Evolutionary conservation across 2,329 filamentous ascomycete genomes (phyloP), one percentile per base, ranked within the genome.

Genomic region (Fusarium sp.): DNA sequence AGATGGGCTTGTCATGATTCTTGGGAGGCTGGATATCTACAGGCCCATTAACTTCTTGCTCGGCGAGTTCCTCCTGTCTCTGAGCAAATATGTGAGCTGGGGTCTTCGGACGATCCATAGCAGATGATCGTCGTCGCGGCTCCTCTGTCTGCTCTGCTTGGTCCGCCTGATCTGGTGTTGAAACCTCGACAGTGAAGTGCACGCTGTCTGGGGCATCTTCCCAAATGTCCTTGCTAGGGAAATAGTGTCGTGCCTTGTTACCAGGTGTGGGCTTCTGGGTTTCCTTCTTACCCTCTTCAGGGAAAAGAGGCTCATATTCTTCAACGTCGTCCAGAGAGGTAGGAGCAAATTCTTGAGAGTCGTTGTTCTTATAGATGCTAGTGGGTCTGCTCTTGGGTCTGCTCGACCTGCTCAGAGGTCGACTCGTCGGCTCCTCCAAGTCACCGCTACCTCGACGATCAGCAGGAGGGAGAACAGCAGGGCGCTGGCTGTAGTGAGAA

Each of bases 151-250:
- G 76, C 53, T 80, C 83, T 67, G 69, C 80, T 69, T 78, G 76
- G 33, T 80, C 82, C 64, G 67, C 81, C 70, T 78, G 83, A 72
- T 78, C 92, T 3, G 94, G 94, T 1, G 93, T 96, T 5, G 92
- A 93, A 11, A 98, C 95, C 65, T 93, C 94, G 6, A 95, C 91
- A 37, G 89, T 91, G 77, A 88, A 90, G 76, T 96, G 90, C 56
- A 93, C 86, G 81, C 94, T 97, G 77, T 91, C 92, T 7, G 97
- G 96, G 1, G 94, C 92, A 80, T 99, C 97, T 83, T 99, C 96
- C 96, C 96, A 99, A 42, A 98, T 89, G 79, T 99, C 96, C 79
- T 95, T 92, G 80, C 95, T 98, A 3, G 96, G 96, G 81, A 99
- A 99, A 68, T 88, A 81, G 66, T 92, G 91, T 70, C 89, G 88